Evolutionary conservation across 805 yeast genomes (phyloP), one percentile per base, ranked within the genome.

Genomic region (Wickerhamiella cacticola): DNA sequence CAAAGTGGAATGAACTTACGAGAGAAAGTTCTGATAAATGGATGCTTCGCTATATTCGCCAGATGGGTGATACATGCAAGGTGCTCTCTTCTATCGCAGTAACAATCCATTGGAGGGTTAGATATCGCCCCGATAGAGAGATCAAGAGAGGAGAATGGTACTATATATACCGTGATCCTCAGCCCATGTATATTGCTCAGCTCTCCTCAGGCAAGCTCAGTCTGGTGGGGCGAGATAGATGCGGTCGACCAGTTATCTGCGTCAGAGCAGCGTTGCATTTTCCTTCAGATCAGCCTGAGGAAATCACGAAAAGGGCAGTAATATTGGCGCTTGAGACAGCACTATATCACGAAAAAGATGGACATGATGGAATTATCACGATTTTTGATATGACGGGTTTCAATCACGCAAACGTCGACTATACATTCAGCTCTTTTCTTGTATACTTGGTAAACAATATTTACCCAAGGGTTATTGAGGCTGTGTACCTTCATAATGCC

Each of bases 391-490:
- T 84, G 59, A 69, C 80, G 2, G 92, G 79, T 2, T 83, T 84
- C 57, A 72, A 87, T 4, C 73, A 82, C 73, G 73, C 84, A 49
- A 84, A 83, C 59, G 84, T 86, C 76, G 95, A 84, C 63, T 80
- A 81, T 56, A 70, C 75, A 2, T 79, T 89, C 3, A 85, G 84
- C 48, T 83, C 82, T 61, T 82, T 79, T 59, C 10, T 48, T 15
- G 19, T 41, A n/a, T 22, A 35, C 13, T 3, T 15, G 19, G 46
- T 23, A 3, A 29, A 48, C 21, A 41, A 13, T 10, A 25, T 23
- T 21, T 48, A 41, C 39, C 50, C 50, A 6, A 15, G 40, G 12
- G 23, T 33, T 9, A 28, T n/a, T 2, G 38, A n/a, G 19, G n/a
- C 36, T 3, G 34, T 41, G 3, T 15, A 29, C 24, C 15, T 43